Base-by-base conservation (phyloP, 1,284 basidiomycete species). In the Sparassis latifolia region DNA sequence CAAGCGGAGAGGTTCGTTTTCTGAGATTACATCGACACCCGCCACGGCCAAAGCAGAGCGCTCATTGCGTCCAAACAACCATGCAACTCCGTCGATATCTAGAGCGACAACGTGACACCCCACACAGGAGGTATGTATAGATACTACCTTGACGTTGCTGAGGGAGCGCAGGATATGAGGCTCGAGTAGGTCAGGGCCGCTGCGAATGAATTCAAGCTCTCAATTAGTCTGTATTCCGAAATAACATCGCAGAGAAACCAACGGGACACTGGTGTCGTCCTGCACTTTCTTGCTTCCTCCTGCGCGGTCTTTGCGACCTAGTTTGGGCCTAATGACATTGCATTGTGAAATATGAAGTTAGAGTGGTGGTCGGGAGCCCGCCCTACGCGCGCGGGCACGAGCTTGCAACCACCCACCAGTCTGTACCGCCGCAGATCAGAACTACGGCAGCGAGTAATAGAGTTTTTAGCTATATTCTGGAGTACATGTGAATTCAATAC, bases 131-230 rank as follows among this genome's bases (percentile, higher is more conserved):
- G 87, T 78, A 63, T 92, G 82, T 45, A 93, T 69, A 29, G 87
- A 86, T 12, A 72, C 69, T 28, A 79, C 75, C 62, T 85, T 81
- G 69, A 96, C 76, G 62, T 95, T 92, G 64, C 82, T 78, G 30
- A 97, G 74, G 0, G 90, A 89, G 48, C 95, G 89, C 38, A 97
- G 77, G 62, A 96, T 92, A 66, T 93, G 82, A 0, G 94, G 92
- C 65, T 86, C 79, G 44, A 84, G 77, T 3, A 97, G 77, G 72
- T 97, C 92, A 4, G 89, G 87, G 48, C 74, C 76, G 39, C 60
- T 63, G 49, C 5, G 42, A 31, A 47, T 41, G 12, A 44, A 5
- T 31, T 33, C 10, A 7, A 9, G 28, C 27, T 27, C 41, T 48
- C 33, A 39, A 5, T 20, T 20, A 10, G 45, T 3, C 12, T 28